Evolutionary conservation across 2,329 filamentous ascomycete genomes (phyloP).

Genomic region (Trematosphaeria pertusa): DNA sequence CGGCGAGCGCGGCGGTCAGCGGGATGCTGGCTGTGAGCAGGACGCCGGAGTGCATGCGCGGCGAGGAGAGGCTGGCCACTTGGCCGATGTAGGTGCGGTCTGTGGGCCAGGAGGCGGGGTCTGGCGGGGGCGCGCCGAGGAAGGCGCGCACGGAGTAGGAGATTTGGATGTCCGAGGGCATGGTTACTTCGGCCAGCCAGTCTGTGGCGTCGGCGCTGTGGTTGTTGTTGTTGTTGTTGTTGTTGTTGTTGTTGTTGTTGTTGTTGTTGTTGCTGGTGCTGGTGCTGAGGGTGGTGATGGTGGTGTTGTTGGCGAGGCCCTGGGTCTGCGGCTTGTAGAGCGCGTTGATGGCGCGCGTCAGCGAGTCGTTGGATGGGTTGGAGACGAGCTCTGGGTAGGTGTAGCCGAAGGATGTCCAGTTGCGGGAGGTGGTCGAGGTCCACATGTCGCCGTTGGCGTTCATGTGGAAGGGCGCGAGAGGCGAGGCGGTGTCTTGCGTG

Average conservation of each 20-base stretch:
- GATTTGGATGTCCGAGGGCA: slow-evolving; percentile 40
- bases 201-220: slow-evolving; percentile 29
- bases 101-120: slow-evolving; percentile 42
- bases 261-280: slow-evolving; percentile 15
- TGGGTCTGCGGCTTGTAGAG: slow-evolving; percentile 36
- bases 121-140: slow-evolving; percentile 31
- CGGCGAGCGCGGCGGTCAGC: slow-evolving; percentile 45
- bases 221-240: slow-evolving; percentile 8
- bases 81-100: slow-evolving; percentile 52
- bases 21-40: slow-evolving; percentile 51
- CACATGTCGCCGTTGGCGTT: slow-evolving; percentile 40
- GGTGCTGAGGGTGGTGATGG: slow-evolving; percentile 17
- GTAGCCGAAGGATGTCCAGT: slow-evolving; percentile 43
- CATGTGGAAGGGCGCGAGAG: slow-evolving; percentile 41
- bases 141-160: slow-evolving; percentile 43
- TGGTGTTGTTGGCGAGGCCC: slow-evolving; percentile 29
- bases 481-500: slow-evolving; percentile 26
- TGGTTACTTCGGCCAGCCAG: slow-evolving; percentile 39
- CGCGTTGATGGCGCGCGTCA: slow-evolving; percentile 34
- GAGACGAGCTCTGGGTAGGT: slow-evolving; percentile 40
- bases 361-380: slow-evolving; percentile 34
- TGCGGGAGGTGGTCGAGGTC: slow-evolving; percentile 32
- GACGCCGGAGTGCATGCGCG: slow-evolving; percentile 44
- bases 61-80: slow-evolving; percentile 47
- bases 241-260: slow-evolving; percentile 23